These are phyloP conservation scores for Penicillium crystallinum DNA, from an alignment of 495 filamentous ascomycete genomes.

Conservation along the genomic window DNA sequence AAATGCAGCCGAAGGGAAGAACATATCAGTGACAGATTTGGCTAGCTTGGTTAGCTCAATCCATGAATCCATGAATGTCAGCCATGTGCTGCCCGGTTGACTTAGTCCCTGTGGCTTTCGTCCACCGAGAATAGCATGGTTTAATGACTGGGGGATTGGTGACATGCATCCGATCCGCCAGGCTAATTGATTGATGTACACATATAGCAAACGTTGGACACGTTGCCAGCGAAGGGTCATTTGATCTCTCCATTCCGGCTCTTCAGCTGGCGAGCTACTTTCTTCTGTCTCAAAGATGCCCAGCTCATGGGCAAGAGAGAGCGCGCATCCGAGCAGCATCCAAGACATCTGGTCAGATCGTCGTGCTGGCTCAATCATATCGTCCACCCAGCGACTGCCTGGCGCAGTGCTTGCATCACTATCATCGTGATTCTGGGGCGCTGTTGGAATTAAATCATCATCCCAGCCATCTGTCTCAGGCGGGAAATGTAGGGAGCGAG, in stretches of 20 bases:
- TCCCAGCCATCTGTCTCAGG: conserved; percentile 49
- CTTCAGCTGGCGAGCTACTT: conserved; percentile 14
- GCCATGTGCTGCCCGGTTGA: conserved; percentile 34
- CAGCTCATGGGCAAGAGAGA: conserved; percentile 49
- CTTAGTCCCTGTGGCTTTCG: conserved; percentile 26
- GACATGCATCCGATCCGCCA: conserved; percentile 52
- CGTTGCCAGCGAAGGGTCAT: conserved; percentile 40
- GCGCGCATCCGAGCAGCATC: conserved; percentile 48
- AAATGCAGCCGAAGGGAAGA: conserved; percentile 48
- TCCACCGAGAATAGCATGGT: conserved; percentile 35
- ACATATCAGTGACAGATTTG: conserved; percentile 50
- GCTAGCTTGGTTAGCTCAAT: conserved; percentile 51
- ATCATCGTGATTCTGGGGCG: conserved; percentile 15
- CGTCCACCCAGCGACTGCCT: conserved; percentile 38
- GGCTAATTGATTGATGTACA: conserved; percentile 50
- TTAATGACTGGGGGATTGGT: conserved; percentile 47
- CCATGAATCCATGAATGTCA: conserved; percentile 47
- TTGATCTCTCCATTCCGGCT: conserved; percentile 30
- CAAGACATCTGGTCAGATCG: conserved; percentile 55
- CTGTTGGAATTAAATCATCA: conserved; percentile 31
- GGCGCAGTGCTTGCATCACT: conserved; percentile 18
- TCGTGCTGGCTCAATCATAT: conserved; percentile 48
- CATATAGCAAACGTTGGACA: conserved; percentile 44
- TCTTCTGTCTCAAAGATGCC: conserved; percentile 46
- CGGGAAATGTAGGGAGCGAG: conserved; percentile 49